These are phyloP conservation scores for Eutypella sp. DNA, from an alignment of 2,329 filamentous ascomycete species.

Conservation along the genomic window DNA sequence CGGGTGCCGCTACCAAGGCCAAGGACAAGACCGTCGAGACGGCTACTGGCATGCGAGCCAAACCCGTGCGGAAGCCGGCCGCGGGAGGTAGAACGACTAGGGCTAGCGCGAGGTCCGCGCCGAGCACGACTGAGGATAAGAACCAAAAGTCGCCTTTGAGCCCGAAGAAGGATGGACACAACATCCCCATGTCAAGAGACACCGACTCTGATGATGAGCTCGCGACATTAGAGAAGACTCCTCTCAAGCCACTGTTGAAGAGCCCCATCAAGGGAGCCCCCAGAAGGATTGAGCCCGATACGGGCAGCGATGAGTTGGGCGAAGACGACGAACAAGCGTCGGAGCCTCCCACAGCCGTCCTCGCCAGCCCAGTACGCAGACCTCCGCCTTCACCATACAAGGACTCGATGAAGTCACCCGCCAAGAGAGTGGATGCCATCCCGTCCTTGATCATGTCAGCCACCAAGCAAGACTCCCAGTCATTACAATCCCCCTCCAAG, in stretches of 20 bases:
- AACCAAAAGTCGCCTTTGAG: conserved; percentile 50
- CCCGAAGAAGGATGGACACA: conserved; percentile 60
- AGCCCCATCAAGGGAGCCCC: conserved; percentile 48
- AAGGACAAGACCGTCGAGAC: conserved; percentile 27
- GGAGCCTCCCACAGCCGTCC: conserved; percentile 31
- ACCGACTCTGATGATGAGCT: conserved; percentile 56
- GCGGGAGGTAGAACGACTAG: conserved; percentile 30
- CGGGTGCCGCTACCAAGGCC: conserved; percentile 27
- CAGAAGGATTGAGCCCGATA: conserved; percentile 31
- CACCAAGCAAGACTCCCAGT: conserved; percentile 19
- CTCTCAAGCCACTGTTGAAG: conserved; percentile 49
- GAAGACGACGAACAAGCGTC: conserved; percentile 28
- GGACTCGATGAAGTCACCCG: conserved; percentile 51
- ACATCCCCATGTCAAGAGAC: conserved; percentile 40
- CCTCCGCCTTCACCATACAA: conserved; percentile 48
- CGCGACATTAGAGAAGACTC: conserved; percentile 44
- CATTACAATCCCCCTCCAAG: conserved; percentile 41
- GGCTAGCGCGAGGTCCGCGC: conserved; percentile 29
- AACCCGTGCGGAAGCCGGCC: conserved; percentile 44
- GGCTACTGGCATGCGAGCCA: conserved; percentile 36
- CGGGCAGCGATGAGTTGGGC: conserved; percentile 16
- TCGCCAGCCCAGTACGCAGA: conserved; percentile 54
- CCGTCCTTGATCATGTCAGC: conserved; percentile 23
- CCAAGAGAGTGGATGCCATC: conserved; percentile 46
- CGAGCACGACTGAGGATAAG: conserved; percentile 26